Evolutionary conservation across 305 asterid genomes (phyloP).

Genomic region (Solanum hybrid): DNA sequence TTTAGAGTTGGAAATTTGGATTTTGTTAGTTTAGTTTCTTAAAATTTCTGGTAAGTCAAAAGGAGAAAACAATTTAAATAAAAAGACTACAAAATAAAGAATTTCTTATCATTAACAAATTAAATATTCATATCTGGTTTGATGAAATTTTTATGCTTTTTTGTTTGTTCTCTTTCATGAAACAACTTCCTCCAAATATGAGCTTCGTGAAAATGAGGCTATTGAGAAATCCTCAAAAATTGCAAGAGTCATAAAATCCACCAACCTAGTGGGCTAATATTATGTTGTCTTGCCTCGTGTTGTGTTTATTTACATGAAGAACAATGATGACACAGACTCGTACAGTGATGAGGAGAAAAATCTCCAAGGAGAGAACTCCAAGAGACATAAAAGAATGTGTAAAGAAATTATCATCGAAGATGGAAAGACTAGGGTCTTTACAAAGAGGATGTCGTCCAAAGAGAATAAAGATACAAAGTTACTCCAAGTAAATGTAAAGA

Average conservation of each 20-base stretch:
- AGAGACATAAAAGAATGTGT: background rate
- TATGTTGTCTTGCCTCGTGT: background rate
- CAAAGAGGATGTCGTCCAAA: background rate
- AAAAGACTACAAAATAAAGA: background rate
- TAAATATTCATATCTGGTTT: background rate
- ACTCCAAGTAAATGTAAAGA: background rate
- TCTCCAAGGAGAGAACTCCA: background rate
- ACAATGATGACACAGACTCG: background rate
- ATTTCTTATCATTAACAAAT: background rate
- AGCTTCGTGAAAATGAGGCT: background rate
- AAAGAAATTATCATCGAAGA: background rate
- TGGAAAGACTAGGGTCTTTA: background rate
- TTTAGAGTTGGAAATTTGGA: background rate
- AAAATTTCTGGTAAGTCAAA: background rate
- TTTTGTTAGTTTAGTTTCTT: background rate
- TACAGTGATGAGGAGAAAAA: background rate
- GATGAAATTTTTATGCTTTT: background rate
- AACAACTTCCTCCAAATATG: background rate
- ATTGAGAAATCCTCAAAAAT: background rate
- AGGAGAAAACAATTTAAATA: background rate
- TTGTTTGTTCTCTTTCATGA: background rate
- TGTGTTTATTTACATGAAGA: background rate
- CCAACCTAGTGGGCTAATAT: background rate
- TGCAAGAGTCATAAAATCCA: background rate
- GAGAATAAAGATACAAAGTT: background rate